A percentile compares a stretch with the other conserved stretches of the same genome.
phyloP scores from a whole-genome alignment of 2,329 filamentous ascomycete genomes.

The Triangularia verruculosa region DNA sequence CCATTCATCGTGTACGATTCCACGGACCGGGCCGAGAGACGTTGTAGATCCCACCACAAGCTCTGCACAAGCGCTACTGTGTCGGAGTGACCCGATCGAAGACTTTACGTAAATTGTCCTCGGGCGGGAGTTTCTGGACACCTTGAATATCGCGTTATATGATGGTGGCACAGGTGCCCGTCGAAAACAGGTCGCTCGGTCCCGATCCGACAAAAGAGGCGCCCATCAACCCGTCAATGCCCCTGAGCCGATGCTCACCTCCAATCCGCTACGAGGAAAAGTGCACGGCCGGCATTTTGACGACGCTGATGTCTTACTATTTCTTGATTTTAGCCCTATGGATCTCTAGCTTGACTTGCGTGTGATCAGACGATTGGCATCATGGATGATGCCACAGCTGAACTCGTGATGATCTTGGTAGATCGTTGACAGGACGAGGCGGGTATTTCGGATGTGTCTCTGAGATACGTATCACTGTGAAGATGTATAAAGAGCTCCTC shows the following conservation, averaged over 20 bases:
- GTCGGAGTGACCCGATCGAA: background rate
- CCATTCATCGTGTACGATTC: background rate
- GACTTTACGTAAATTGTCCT: background rate
- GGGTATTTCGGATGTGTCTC: background rate
- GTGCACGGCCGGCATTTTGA: too few relatives aligned
- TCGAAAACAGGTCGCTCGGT: background rate
- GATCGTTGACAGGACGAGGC: too few relatives aligned
- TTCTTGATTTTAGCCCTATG: too few relatives aligned
- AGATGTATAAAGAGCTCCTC: background rate
- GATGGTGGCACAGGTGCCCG: background rate
- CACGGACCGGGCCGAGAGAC: background rate
- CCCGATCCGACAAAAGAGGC: background rate
- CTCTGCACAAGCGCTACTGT: background rate
- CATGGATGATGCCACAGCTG: too few relatives aligned
- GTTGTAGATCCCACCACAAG: background rate
- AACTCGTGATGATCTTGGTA: too few relatives aligned
- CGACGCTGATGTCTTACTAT: too few relatives aligned
- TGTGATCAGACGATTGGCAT: too few relatives aligned
- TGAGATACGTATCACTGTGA: background rate
- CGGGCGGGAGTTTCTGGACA: background rate
- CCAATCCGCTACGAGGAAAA: background rate
- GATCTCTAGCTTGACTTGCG: too few relatives aligned
- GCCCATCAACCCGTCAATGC: background rate
- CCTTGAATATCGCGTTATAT: background rate
- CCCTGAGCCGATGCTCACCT: background rate